Percentiles rank a stretch among this genome's conserved stretches.
Conservation (phyloP, 192 early-diverging fungal species). For the Phlyctochytrium planicorne region DNA sequence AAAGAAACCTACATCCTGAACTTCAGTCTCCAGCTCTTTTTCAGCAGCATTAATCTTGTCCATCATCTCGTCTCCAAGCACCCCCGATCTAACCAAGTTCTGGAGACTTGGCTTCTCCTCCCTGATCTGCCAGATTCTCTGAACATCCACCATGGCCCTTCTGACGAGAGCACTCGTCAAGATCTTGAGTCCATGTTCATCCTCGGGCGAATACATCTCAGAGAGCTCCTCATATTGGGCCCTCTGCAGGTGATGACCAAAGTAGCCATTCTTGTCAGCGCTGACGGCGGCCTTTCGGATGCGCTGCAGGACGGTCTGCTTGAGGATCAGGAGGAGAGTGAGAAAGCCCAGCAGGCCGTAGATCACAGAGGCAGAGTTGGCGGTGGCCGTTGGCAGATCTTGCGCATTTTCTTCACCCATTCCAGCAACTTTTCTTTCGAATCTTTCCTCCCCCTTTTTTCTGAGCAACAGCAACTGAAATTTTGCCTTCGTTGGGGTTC, state of each 20-base stretch:
- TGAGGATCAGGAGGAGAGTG: neutral
- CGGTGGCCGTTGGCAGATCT: no score
- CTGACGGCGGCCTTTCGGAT: neutral
- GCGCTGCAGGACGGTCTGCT: neutral
- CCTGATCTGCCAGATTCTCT: slow-evolving; percentile 69
- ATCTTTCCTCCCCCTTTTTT: neutral
- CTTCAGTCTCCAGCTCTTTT: slow-evolving; percentile 73
- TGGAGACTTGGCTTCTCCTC: slow-evolving; percentile 77
- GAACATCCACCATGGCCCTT: slow-evolving; percentile 77
- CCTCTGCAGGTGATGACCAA: slow-evolving; percentile 30
- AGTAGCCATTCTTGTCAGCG: slow-evolving; percentile 14
- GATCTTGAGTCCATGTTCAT: slow-evolving; percentile 38
- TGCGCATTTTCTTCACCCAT: neutral
- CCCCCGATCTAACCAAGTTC: slow-evolving; percentile 72
- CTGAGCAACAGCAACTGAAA: neutral
- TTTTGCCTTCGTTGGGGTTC: no score
- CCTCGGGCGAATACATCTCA: slow-evolving; percentile 47
- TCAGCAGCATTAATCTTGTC: slow-evolving; percentile 74
- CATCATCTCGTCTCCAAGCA: slow-evolving; percentile 81
- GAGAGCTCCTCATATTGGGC: slow-evolving; percentile 46
- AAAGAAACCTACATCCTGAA: slow-evolving; percentile 58
- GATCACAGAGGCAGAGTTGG: neutral
- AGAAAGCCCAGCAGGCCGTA: neutral
- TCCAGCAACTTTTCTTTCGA: neutral
- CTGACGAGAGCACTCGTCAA: slow-evolving; percentile 73